Base-by-base conservation (phyloP, 108 stramenopile genomes). In the Hondaea fermentalgiana region DNA sequence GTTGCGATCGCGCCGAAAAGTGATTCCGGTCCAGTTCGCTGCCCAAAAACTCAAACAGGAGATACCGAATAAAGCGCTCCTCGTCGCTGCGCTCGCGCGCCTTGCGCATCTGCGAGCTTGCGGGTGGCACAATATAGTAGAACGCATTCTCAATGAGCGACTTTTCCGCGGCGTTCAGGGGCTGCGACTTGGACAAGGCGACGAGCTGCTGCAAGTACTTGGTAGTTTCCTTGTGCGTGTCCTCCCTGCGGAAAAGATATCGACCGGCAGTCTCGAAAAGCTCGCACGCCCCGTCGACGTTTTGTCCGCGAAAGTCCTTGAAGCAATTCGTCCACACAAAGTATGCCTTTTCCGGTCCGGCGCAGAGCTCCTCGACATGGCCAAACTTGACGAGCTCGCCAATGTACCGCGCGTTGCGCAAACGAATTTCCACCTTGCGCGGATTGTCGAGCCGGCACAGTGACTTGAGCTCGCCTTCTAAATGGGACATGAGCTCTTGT, bases 341-440 rank as follows among this genome's bases (percentile, higher is more conserved):
- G 76, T 53, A 83, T 12, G 76, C 76, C 76, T 83, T 83, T 53
- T 83, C 76, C 28, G 76, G 76, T 6, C 49, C 49, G 14, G 51
- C 51, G 51, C 76, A 35, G 49, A 83, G 76, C 28, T 83, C 76
- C 49, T 83, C 23, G n/a, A 83, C 76, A 12, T 83, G 76, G 51
- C 76, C 76, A 53, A 83, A 83, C 3, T 83, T 83, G 76, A 83
- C 51, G 25, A 83, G 51, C 51, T 83, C 76, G 10, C 76, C 76
- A 83, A 83, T 83, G 23, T 83, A 83, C 19, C 76, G 76, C n/a
- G 51, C 76, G 28, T 83, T 83, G 45, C 76, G 76, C n/a, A 83
- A 16, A 17, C 76, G 45, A 16, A 12, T 53, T 2, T 83, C 76
- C 16, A 83, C 43, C 16, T 23, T 47, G 8, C 51, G 19, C 6